phyloP scores from a whole-genome alignment of 176 grass and related monocot species.

The Ananas comosus region DNA sequence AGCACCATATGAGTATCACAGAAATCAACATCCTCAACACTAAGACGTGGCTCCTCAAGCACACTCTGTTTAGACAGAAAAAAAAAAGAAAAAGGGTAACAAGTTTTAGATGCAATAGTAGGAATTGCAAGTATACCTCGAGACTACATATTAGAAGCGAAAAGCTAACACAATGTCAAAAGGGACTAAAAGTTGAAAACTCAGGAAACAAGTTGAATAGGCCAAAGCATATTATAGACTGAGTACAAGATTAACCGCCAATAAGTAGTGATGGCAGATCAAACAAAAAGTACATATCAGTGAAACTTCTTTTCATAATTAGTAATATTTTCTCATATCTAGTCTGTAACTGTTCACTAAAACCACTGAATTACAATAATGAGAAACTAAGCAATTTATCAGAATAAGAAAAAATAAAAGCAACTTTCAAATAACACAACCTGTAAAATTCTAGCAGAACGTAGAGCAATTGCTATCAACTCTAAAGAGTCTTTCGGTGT shows the following conservation, averaged over 20 bases:
- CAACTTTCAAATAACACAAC: too few relatives aligned
- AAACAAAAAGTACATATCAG: not conserved
- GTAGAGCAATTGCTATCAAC: too few relatives aligned
- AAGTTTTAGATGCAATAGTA: not conserved
- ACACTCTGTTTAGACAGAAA: conserved; percentile 38
- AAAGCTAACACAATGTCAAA: conserved; percentile 2
- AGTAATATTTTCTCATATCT: too few relatives aligned
- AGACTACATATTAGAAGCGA: not conserved
- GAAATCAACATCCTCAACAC: conserved; percentile 80
- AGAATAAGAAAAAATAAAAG: too few relatives aligned
- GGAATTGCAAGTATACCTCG: not conserved
- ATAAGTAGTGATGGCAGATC: not conserved
- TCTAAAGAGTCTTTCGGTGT: too few relatives aligned
- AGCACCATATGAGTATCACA: conserved; percentile 90
- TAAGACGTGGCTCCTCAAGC: conserved; percentile 43
- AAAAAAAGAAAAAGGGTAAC: not conserved
- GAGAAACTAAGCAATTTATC: too few relatives aligned
- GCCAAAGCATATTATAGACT: not conserved
- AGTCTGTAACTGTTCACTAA: too few relatives aligned
- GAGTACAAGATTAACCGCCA: not conserved
- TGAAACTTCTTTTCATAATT: too few relatives aligned
- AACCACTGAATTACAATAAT: too few relatives aligned
- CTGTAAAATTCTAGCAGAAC: too few relatives aligned
- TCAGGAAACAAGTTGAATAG: not conserved
- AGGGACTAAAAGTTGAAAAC: not conserved